These are phyloP conservation scores for Globisporangium heterothallicum DNA, from an alignment of 352 stramenopile genomes.

Conservation along the genomic window DNA sequence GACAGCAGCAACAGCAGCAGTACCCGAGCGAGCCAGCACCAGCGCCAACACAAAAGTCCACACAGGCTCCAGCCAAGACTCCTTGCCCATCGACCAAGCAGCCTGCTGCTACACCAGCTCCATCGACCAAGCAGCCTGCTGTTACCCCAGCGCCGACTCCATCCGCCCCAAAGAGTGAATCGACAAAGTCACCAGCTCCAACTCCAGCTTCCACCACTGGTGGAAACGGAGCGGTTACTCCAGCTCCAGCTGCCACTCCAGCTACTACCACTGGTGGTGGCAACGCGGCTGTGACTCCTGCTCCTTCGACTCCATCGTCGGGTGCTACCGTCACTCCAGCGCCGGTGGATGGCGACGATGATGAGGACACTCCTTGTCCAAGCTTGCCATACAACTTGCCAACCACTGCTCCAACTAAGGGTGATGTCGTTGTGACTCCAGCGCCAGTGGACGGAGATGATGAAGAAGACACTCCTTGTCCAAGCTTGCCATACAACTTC, in stretches of 20 bases:
- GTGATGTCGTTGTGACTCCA: neutral
- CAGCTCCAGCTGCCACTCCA: neutral
- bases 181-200: neutral
- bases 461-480: neutral
- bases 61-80: neutral
- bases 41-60: neutral
- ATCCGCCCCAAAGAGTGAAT: neutral
- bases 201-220: neutral
- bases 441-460: neutral
- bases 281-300: neutral
- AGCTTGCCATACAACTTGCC: conserved; percentile 2
- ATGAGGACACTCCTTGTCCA: conserved; percentile 4
- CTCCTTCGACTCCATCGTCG: neutral
- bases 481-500: neutral
- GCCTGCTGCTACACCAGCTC: neutral
- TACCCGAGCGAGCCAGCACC: neutral
- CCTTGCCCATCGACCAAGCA: neutral
- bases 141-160: neutral
- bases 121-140: neutral
- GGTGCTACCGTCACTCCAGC: neutral
- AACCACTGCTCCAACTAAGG: neutral
- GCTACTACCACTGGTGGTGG: neutral
- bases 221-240: neutral
- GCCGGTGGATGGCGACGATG: neutral
- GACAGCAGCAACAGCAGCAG: conserved; percentile 7